Conservation (phyloP, 345 rosid species). For the Aurinia saxatilis region DNA sequence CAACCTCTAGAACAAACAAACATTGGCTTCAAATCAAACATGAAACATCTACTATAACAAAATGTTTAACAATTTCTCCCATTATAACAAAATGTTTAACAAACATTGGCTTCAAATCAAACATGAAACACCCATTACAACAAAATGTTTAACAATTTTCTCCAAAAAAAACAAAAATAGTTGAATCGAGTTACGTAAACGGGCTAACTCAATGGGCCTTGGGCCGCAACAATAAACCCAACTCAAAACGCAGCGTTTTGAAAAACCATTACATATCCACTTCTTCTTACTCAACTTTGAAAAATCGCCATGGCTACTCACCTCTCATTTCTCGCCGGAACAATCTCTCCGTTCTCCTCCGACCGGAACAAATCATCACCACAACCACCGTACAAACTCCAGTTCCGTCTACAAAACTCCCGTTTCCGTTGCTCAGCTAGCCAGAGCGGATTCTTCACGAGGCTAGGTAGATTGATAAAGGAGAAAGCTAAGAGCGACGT, state of each 20-base stretch:
- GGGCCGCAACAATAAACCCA: background rate
- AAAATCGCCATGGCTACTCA: conserved; percentile 47
- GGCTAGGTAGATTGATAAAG: conserved; percentile 78
- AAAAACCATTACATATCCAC: conserved; percentile 9
- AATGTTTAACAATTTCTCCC: too few relatives aligned
- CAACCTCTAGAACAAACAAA: too few relatives aligned
- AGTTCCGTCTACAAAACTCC: conserved; percentile 7
- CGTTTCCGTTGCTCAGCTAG: conserved; percentile 59
- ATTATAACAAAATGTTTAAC: too few relatives aligned
- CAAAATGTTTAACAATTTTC: too few relatives aligned
- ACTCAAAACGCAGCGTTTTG: conserved; percentile 17
- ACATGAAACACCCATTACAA: too few relatives aligned
- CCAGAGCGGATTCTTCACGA: conserved; percentile 84
- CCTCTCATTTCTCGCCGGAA: conserved; percentile 45
- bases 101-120: too few relatives aligned
- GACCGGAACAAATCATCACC: background rate
- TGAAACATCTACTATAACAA: too few relatives aligned
- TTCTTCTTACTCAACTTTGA: background rate
- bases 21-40: too few relatives aligned
- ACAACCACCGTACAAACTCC: background rate
- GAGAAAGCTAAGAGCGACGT: conserved; percentile 94
- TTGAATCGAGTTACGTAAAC: too few relatives aligned
- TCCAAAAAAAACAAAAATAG: too few relatives aligned
- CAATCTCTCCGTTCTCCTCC: conserved; percentile 25
- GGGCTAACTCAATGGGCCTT: too few relatives aligned